A percentile compares a stretch with the other conserved stretches of the same genome.
Evolutionary conservation across 2,329 filamentous ascomycete species (phyloP).

Genomic region (Fusarium pseudonygamai): DNA sequence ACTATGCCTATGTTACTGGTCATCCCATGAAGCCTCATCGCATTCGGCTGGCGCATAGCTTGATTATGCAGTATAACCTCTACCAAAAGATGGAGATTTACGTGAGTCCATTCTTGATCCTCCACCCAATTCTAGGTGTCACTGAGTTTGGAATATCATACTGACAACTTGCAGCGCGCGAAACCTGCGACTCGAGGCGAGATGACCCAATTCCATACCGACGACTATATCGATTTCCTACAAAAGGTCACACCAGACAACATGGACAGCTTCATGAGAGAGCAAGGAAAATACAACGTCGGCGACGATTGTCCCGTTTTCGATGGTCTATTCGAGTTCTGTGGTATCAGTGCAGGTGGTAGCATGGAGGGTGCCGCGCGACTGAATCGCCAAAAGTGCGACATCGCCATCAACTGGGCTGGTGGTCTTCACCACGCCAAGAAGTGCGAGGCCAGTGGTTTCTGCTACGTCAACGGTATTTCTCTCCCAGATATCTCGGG

Average conservation of each 20-base stretch:
- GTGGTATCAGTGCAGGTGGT: constrained; percentile 91
- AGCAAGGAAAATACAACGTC: constrained; percentile 94
- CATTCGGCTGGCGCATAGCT: constrained; percentile 90
- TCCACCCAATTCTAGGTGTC: neutral
- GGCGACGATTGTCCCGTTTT: constrained; percentile 98
- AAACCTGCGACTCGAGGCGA: constrained; percentile 90
- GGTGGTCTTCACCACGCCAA: constrained; percentile 97
- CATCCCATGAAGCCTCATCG: constrained; percentile 99
- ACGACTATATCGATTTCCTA: constrained; percentile 95
- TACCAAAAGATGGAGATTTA: constrained; percentile 98
- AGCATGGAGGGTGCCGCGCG: constrained; percentile 94
- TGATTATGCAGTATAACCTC: constrained; percentile 95
- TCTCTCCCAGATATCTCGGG: constrained; percentile 25
- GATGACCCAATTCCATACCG: constrained; percentile 92
- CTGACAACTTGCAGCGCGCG: constrained; percentile 68
- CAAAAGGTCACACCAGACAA: constrained; percentile 97
- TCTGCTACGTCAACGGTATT: constrained; percentile 97
- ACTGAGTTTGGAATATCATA: neutral
- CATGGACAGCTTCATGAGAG: constrained; percentile 91
- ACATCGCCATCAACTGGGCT: constrained; percentile 98
- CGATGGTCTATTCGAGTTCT: constrained; percentile 96
- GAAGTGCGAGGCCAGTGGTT: constrained; percentile 94
- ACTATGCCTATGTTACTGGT: constrained; percentile 95
- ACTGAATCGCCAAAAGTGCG: constrained; percentile 88
- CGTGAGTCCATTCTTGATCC: constrained; percentile 61